Evolutionary conservation across 805 yeast genomes (phyloP).

Genomic region (Zygotorulaspora sp.): DNA sequence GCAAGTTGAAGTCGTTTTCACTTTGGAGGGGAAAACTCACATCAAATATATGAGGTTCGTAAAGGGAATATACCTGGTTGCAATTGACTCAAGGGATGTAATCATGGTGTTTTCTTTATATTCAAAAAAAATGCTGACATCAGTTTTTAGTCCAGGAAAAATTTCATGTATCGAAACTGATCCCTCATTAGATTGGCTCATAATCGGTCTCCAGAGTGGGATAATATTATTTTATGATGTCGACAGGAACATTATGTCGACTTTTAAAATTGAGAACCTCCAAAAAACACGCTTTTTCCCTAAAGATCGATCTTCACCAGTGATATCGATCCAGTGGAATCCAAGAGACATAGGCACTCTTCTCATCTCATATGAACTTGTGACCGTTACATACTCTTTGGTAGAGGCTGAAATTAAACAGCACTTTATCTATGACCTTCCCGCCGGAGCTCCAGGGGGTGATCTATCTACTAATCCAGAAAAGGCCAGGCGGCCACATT

Average conservation of each 20-base stretch:
- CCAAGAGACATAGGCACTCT: conserved; percentile 85
- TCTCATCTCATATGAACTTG: conserved; percentile 64
- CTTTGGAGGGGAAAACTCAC: conserved; percentile 45
- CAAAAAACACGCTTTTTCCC: conserved; percentile 58
- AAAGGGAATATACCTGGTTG: conserved; percentile 77
- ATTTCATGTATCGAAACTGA: conserved; percentile 72
- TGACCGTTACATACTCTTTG: conserved; percentile 67
- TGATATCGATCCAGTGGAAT: conserved; percentile 65
- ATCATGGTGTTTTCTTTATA: conserved; percentile 68
- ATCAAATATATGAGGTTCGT: conserved; percentile 60
- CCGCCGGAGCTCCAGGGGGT: conserved; percentile 71
- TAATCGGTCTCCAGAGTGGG: conserved; percentile 78
- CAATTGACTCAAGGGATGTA: conserved; percentile 55
- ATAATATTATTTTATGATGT: conserved; percentile 67
- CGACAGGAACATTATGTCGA: conserved; percentile 67
- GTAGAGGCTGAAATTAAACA: conserved; percentile 54
- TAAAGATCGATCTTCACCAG: conserved; percentile 56
- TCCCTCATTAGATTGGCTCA: conserved; percentile 83
- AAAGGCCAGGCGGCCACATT: conserved; percentile 39
- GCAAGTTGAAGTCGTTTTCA: conserved; percentile 66
- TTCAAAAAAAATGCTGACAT: conserved; percentile 54
- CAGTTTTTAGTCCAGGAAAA: conserved; percentile 57
- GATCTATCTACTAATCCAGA: conserved; percentile 36
- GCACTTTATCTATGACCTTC: conserved; percentile 55
- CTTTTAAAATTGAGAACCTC: conserved; percentile 61